Conservation (phyloP, 495 filamentous ascomycete species). For the Bathelium albidoporum region DNA sequence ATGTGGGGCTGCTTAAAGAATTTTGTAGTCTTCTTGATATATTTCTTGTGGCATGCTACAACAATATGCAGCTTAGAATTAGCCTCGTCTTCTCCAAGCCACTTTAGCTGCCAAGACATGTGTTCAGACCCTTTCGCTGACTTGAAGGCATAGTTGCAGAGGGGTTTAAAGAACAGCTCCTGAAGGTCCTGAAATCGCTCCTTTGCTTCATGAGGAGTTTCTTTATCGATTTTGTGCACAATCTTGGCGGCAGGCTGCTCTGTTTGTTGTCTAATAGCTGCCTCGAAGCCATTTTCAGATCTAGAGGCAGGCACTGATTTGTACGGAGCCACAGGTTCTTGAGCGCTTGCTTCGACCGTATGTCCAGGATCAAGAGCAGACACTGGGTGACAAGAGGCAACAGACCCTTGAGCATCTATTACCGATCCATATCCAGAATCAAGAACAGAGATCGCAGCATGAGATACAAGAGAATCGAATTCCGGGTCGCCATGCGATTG, state of each 20-base stretch:
- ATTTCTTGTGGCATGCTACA: slow-evolving; percentile 1
- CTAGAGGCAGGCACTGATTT: background rate
- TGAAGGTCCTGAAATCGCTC: background rate
- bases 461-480: background rate
- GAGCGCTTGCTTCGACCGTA: background rate
- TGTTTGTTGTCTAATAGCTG: background rate
- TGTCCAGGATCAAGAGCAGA: background rate
- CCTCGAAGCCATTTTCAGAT: background rate
- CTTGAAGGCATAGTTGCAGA: background rate
- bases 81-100: background rate
- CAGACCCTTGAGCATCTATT: background rate
- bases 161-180: background rate
- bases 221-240: background rate
- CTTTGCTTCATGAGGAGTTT: background rate
- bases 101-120: background rate
- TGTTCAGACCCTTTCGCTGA: background rate
- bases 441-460: background rate
- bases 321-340: background rate
- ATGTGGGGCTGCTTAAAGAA: background rate
- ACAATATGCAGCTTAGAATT: background rate
- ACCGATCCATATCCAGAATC: background rate
- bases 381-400: background rate
- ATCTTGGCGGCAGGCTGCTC: background rate
- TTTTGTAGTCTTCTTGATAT: background rate
- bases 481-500: background rate